A percentile compares a stretch with the other conserved stretches of the same genome.
These are phyloP conservation scores for Salix suchowensis DNA, from an alignment of 345 rosid species.

Conservation along the genomic window DNA sequence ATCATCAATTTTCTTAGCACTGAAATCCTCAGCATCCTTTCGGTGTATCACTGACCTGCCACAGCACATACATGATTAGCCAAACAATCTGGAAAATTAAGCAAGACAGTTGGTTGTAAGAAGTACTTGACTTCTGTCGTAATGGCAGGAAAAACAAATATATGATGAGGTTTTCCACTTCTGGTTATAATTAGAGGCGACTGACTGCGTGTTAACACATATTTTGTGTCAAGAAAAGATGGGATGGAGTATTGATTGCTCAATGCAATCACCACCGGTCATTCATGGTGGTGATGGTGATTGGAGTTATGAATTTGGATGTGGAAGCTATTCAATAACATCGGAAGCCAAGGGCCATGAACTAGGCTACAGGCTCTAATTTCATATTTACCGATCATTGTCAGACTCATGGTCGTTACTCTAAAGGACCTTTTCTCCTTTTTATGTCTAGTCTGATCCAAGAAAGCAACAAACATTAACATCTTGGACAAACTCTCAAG, in stretches of 20 bases:
- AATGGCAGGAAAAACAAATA: neutral
- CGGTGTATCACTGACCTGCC: neutral
- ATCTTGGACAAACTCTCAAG: constrained; percentile 4
- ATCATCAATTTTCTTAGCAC: neutral
- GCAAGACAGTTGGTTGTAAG: neutral
- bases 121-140: neutral
- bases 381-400: constrained; percentile 47
- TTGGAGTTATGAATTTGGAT: constrained; percentile 64
- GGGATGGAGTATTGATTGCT: constrained; percentile 59
- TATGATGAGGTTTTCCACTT: neutral
- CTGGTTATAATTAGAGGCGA: neutral
- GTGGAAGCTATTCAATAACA: constrained; percentile 61
- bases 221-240: constrained; percentile 45
- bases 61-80: neutral
- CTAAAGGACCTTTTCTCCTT: constrained; percentile 57
- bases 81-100: neutral
- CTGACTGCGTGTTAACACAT: neutral
- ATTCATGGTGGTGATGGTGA: constrained; percentile 54
- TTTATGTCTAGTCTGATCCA: constrained; percentile 41
- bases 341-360: constrained; percentile 34
- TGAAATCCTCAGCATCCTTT: neutral
- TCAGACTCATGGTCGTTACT: constrained; percentile 42
- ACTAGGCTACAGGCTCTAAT: constrained; percentile 46
- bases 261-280: constrained; percentile 48
- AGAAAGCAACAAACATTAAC: constrained; percentile 5